Evolutionary conservation across 331 rosid species (phyloP), one percentile per base, ranked within the genome.

Genomic region (Phaseolus coccineus): DNA sequence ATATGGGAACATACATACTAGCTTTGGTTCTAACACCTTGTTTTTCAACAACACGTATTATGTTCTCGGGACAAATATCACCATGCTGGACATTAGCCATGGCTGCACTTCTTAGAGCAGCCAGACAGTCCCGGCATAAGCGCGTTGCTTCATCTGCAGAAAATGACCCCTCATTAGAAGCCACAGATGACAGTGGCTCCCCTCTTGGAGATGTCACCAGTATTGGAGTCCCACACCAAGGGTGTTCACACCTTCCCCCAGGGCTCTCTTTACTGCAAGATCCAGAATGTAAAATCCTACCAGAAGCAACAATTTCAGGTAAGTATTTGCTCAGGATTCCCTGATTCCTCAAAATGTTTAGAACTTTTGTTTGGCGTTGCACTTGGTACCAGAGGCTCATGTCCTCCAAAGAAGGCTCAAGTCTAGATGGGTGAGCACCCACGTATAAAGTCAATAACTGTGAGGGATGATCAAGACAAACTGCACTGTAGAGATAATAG

Each of bases 351-450:
- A 92, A 82, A 70, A 92, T 83, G 81, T 90, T 92, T 25, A 90
- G 85, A 16, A 92, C 97, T 79, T 92, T 92, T 40, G 95, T 90
- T 87, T 92, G 97, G 25, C 97, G 91, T 78, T 92, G 97, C 12
- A 92, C 97, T 85, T 89, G 92, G 81, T 90, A 92, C 97, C 97
- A 92, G 64, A 90, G 95, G 81, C 97, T 92, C 97, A 92, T 92
- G 70, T 92, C 97, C 90, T 92, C 97, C 91, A 89, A 92, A 58
- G 93, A 92, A 66, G 97, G 97, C 84, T 92, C 95, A 0, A 92
- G 93, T 78, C 93, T 87, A 16, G 97, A 87, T 19, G 97, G 92
- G 84, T 92, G 97, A 3, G 92, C 90, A 4, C 97, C 97, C 0
- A 92, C 89, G n/a, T 90, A 90, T 82, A 92, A 84, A 52, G 87